phyloP scores from a whole-genome alignment of 306 rosid species.

The Vigna reflexopilosa region DNA sequence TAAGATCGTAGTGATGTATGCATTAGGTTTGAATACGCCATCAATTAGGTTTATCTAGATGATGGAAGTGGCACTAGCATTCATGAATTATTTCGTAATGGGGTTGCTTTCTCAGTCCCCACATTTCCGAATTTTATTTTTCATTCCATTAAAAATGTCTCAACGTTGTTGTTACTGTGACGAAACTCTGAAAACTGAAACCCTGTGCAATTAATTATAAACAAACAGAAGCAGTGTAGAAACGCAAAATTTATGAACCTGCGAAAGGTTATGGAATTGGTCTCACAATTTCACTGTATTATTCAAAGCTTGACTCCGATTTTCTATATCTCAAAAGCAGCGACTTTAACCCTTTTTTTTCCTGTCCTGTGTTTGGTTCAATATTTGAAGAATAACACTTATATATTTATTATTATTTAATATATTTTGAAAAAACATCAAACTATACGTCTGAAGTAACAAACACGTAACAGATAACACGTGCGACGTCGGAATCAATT shows the following conservation, averaged over 20 bases:
- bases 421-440: too few relatives aligned
- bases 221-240: background rate
- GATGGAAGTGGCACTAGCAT: slow-evolving; percentile 36
- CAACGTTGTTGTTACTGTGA: slow-evolving; percentile 6
- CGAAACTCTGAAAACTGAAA: background rate
- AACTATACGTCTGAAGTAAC: too few relatives aligned
- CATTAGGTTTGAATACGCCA: slow-evolving; percentile 46
- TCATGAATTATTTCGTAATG: slow-evolving; percentile 13
- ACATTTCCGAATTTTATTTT: background rate
- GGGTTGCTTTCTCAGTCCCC: slow-evolving; percentile 31
- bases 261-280: slow-evolving; percentile 6
- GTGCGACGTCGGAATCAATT: too few relatives aligned
- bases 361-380: too few relatives aligned
- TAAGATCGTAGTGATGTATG: slow-evolving; percentile 33
- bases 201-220: background rate
- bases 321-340: background rate
- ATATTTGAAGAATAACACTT: background rate
- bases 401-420: too few relatives aligned
- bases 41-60: slow-evolving; percentile 35
- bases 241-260: background rate
- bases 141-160: slow-evolving; percentile 1
- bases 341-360: background rate
- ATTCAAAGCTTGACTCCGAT: slow-evolving; percentile 26
- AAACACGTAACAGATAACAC: too few relatives aligned
- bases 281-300: slow-evolving; percentile 14